A percentile compares a stretch with the other conserved stretches of the same genome.
phyloP scores from a whole-genome alignment of 2,329 filamentous ascomycete species.

The Diaporthe sp. region DNA sequence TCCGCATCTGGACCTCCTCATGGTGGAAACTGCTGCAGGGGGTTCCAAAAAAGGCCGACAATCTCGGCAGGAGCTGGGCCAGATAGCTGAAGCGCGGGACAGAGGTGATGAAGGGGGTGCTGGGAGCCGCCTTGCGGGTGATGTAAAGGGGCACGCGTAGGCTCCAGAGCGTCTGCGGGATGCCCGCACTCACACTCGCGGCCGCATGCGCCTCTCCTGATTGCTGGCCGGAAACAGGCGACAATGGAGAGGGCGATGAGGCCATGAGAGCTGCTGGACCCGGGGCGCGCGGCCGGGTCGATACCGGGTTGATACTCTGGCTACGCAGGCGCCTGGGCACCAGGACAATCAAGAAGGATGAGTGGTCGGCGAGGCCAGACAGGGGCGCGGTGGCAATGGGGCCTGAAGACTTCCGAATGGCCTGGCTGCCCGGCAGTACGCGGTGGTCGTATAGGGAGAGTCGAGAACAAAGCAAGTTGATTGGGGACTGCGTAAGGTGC shows the following conservation, averaged over 20 bases:
- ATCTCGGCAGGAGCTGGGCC: conserved; percentile 68
- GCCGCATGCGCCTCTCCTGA: conserved; percentile 38
- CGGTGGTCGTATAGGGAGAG: background rate
- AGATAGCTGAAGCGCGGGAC: conserved; percentile 73
- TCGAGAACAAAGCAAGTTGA: background rate
- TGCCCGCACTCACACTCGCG: conserved; percentile 44
- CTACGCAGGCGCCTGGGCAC: background rate
- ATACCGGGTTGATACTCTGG: background rate
- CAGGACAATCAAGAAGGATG: background rate
- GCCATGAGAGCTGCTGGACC: conserved; percentile 22
- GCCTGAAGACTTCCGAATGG: conserved; percentile 12
- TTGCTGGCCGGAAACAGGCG: conserved; percentile 24
- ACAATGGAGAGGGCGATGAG: conserved; percentile 26
- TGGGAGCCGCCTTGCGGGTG: conserved; percentile 62
- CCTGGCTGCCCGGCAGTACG: background rate
- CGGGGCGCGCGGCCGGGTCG: background rate
- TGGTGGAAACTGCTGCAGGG: conserved; percentile 72
- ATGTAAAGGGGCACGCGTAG: conserved; percentile 68
- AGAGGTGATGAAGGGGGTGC: conserved; percentile 64
- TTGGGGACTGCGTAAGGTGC: background rate
- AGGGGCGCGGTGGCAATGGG: conserved; percentile 10
- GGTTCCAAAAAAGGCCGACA: conserved; percentile 65
- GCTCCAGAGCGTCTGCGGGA: conserved; percentile 67
- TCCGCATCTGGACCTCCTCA: conserved; percentile 66
- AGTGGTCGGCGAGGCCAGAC: conserved; percentile 1